Evolutionary conservation across 139 green algal species (phyloP).

Genomic region (Chlamydomonas sphaeroides): DNA sequence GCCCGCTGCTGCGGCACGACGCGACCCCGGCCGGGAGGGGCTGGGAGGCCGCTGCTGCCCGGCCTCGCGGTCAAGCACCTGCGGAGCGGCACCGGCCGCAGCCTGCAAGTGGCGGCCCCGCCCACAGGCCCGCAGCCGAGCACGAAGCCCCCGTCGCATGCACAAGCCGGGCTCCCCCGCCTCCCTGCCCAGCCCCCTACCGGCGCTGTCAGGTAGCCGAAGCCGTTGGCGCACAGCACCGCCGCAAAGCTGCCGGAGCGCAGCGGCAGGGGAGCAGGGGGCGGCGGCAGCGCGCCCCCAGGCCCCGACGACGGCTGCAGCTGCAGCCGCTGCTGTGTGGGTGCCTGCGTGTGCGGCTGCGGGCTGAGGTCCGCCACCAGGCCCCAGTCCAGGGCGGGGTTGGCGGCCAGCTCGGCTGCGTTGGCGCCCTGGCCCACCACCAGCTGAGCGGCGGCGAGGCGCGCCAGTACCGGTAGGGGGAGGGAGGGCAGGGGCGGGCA

Average conservation of each 20-base stretch:
- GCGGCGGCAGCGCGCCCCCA: not conserved
- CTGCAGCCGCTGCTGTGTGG: not conserved
- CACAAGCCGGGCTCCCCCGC: too few species aligned
- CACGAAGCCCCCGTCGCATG: too few species aligned
- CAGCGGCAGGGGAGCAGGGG: not conserved
- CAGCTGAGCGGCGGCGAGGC: not conserved
- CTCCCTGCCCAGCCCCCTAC: not conserved
- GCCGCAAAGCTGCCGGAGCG: not conserved
- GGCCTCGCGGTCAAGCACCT: too few species aligned
- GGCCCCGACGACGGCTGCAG: too few species aligned
- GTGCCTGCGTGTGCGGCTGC: not conserved
- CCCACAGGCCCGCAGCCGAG: not conserved
- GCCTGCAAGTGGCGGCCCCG: too few species aligned
- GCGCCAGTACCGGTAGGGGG: too few species aligned
- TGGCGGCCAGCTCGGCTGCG: conserved; percentile 10
- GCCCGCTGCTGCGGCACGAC: too few species aligned
- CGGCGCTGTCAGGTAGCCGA: conserved; percentile 1
- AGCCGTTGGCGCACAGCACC: conserved; percentile 20
- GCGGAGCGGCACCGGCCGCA: too few species aligned
- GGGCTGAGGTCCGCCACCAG: not conserved
- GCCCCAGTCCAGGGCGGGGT: not conserved
- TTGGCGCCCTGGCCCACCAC: conserved; percentile 10
- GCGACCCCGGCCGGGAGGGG: too few species aligned
- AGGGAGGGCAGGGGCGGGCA: not conserved
- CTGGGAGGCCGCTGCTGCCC: too few species aligned